phyloP scores from a whole-genome alignment of 2,329 filamentous ascomycete genomes.

The Exophiala oligosperma region DNA sequence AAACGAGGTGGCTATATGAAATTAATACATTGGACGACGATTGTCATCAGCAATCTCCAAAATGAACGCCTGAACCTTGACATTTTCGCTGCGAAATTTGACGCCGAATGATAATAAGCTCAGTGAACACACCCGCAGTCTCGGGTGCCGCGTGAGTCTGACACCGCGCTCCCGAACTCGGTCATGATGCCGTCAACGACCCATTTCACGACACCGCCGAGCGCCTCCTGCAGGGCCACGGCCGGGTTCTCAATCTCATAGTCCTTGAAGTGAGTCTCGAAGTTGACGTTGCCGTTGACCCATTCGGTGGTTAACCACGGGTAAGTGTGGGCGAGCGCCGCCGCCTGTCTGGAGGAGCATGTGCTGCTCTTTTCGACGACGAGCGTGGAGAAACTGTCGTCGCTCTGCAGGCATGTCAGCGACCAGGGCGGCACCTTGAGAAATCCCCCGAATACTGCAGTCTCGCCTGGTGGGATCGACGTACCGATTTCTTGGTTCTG shows the following conservation, averaged over 20 bases:
- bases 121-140: not conserved
- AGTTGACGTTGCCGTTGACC: conserved; percentile 9
- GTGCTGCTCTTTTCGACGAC: not conserved
- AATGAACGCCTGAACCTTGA: no score
- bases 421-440: not conserved
- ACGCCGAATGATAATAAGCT: no score
- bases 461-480: not conserved
- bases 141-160: not conserved
- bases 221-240: conserved; percentile 4
- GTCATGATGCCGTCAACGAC: conserved; percentile 2
- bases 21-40: no score
- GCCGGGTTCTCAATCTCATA: conserved; percentile 13
- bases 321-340: not conserved
- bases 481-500: not conserved
- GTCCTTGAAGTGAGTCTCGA: conserved; percentile 12
- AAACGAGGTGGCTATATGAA: no score
- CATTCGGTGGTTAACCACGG: conserved; percentile 9
- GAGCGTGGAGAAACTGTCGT: not conserved
- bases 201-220: conserved; percentile 2
- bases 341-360: not conserved
- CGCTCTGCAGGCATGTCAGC: not conserved
- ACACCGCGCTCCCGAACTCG: not conserved
- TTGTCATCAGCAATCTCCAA: no score
- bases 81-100: no score
- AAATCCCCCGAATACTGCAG: not conserved